Evolutionary conservation across 2,329 filamentous ascomycete genomes (phyloP).

Genomic region (Sarocladium oryzae): DNA sequence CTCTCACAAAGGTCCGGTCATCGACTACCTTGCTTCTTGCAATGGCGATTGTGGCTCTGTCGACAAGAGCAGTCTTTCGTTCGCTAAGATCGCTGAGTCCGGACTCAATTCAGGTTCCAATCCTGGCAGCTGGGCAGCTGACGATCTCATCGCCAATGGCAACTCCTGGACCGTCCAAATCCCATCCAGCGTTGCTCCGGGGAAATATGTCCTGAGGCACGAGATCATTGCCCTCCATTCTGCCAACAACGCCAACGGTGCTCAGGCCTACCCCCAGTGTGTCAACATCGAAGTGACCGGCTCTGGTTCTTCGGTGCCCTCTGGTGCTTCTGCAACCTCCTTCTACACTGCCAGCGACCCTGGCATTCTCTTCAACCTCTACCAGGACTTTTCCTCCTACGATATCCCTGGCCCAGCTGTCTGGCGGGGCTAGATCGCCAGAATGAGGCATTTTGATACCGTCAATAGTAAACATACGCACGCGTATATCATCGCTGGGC

Average conservation of each 20-base stretch:
- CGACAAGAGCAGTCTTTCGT: slow-evolving; percentile 44
- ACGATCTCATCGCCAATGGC: slow-evolving; percentile 41
- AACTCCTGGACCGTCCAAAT: slow-evolving; percentile 41
- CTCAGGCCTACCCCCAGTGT: slow-evolving; percentile 48
- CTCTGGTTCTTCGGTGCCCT: slow-evolving; percentile 22
- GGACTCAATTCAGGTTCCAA: slow-evolving; percentile 41
- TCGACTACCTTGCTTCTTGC: slow-evolving; percentile 52
- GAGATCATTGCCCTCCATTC: slow-evolving; percentile 51
- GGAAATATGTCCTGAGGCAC: slow-evolving; percentile 49
- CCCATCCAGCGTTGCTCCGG: slow-evolving; percentile 38
- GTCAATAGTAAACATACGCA: neutral
- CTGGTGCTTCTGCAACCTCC: slow-evolving; percentile 22
- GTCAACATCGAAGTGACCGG: slow-evolving; percentile 42
- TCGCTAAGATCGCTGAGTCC: slow-evolving; percentile 52
- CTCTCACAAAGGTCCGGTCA: slow-evolving; percentile 54
- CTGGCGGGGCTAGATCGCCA: slow-evolving; percentile 11
- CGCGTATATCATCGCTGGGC: no score
- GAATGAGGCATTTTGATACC: neutral
- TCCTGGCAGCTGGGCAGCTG: slow-evolving; percentile 48
- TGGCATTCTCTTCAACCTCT: slow-evolving; percentile 30
- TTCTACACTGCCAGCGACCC: slow-evolving; percentile 29
- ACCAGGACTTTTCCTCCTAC: slow-evolving; percentile 21
- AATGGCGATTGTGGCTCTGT: slow-evolving; percentile 43
- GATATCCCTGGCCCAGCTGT: slow-evolving; percentile 24
- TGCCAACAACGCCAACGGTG: slow-evolving; percentile 31